Base-by-base conservation (phyloP, 176 grass and related monocot genomes). In the Eremochloa ophiuroides region DNA sequence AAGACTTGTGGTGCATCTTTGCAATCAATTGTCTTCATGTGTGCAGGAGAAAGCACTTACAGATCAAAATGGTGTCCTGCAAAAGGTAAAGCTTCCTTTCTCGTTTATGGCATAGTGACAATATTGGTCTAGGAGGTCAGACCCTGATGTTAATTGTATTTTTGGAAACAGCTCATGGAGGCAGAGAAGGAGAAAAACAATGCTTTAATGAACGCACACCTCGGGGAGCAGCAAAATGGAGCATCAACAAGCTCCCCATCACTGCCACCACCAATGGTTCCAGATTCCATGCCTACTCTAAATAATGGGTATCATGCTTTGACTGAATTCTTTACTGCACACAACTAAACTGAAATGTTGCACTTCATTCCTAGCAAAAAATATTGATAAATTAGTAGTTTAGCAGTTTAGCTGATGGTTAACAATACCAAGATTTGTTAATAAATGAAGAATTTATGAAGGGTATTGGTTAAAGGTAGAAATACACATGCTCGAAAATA, bases 41-140 rank as follows among this genome's bases (percentile, higher is more conserved):
- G 34, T 80, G 70, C 82, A 97, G 94, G 91, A 94, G 89, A 97
- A 88, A 80, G 66, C 85, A 42, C 75, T 97, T 69, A 40, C 70
- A 74, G 59, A 89, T 33, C 87, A 91, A 76, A 97, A 94, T 77
- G 74, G 15, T 29, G 62, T 59, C 27, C 74, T 97, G 66, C 83
- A 88, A 73, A 97, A 89, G 84, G 88, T 91, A 76, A 29, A 37
- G n/a, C 1, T 56, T 53, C 17, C 3, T 17, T 71, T 62, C 6
- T 74, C 43, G 16, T 73, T 74, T 62, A 75, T 33, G 34, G 15
- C 20, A 69, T 16, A 30, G 28, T 47, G 59, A 26, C 9, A 47
- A 22, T 10, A n/a, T 22, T 38, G 18, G 42, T 76, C n/a, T 63
- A 66, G 43, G 11, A 67, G 15, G 31, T 68, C 47, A 73, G 39